phyloP scores from a whole-genome alignment of 192 early-diverging fungal genomes.

The Backusella liffmaniae region DNA sequence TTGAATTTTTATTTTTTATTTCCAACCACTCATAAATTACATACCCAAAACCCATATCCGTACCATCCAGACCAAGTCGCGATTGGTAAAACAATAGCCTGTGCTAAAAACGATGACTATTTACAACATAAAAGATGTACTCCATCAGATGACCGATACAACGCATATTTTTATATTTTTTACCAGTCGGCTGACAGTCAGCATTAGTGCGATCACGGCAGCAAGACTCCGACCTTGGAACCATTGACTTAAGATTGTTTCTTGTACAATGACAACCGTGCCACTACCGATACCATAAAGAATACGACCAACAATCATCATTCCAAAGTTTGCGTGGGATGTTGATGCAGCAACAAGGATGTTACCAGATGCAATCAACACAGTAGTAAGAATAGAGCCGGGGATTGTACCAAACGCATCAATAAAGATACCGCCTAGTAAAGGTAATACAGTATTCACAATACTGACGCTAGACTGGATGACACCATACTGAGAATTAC shows the following conservation, averaged over 20 bases:
- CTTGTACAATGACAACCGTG: conserved; percentile 73
- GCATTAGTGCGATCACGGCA: conserved; percentile 64
- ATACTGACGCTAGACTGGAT: conserved; percentile 60
- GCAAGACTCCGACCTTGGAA: conserved; percentile 69
- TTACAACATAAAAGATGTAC: neutral
- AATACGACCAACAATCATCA: conserved; percentile 54
- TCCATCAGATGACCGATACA: neutral
- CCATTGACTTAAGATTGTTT: conserved; percentile 75
- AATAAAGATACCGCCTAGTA: conserved; percentile 50
- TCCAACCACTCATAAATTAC: neutral
- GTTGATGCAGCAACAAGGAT: conserved; percentile 48
- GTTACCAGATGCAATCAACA: conserved; percentile 53
- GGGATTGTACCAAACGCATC: conserved; percentile 63
- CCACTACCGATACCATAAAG: conserved; percentile 68
- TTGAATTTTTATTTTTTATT: too few species aligned
- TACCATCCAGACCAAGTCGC: conserved; percentile 43
- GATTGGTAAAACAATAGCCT: conserved; percentile 64
- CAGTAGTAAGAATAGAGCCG: conserved; percentile 52
- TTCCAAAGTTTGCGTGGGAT: conserved; percentile 37
- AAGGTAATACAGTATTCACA: conserved; percentile 55
- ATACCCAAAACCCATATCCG: conserved; percentile 43
- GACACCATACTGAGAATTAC: conserved; percentile 61
- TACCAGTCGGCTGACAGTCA: conserved; percentile 69
- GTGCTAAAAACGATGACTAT: conserved; percentile 64
- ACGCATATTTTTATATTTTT: conserved; percentile 11